A percentile compares a stretch with the other conserved stretches of the same genome.
Evolutionary conservation across 441 rosid species (phyloP).

Genomic region (Lepidium campestre): DNA sequence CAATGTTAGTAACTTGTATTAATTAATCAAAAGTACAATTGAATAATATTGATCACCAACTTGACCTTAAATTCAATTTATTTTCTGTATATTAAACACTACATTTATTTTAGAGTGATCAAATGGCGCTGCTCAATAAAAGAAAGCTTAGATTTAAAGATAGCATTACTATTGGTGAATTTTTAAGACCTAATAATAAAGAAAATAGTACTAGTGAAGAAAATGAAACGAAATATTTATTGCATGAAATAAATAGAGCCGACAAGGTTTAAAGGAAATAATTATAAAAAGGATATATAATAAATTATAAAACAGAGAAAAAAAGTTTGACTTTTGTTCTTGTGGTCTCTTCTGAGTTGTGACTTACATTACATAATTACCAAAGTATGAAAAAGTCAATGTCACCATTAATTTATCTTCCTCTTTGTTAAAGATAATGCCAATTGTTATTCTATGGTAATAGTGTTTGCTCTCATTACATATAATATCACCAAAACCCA

Average conservation of each 20-base stretch:
- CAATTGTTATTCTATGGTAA: not conserved
- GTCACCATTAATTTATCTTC: conserved; percentile 10
- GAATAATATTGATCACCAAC: not conserved
- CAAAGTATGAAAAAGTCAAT: conserved; percentile 35
- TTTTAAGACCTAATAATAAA: conserved; percentile 18
- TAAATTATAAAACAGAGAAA: conserved; percentile 11
- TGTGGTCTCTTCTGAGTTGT: conserved; percentile 19
- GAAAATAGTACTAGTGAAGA: conserved; percentile 3
- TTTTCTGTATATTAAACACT: not conserved
- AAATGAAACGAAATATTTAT: conserved; percentile 12
- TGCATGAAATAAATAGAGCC: conserved; percentile 21
- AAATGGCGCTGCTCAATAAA: conserved; percentile 24
- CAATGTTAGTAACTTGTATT: not conserved
- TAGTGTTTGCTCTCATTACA: too few species aligned
- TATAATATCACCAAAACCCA: too few species aligned
- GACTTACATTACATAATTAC: conserved; percentile 15
- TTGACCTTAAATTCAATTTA: not conserved
- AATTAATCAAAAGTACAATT: too few species aligned
- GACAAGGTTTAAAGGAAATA: conserved; percentile 8
- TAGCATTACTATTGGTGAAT: conserved; percentile 18
- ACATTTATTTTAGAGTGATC: conserved; percentile 11
- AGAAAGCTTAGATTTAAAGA: conserved; percentile 13
- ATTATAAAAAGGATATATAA: not conserved
- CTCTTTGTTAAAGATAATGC: conserved; percentile 3
- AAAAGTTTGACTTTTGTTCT: conserved; percentile 35